A percentile compares a stretch with the other conserved stretches of the same genome.
Conservation (phyloP, 2,329 filamentous ascomycete species). For the Nannizzia gypsea region DNA sequence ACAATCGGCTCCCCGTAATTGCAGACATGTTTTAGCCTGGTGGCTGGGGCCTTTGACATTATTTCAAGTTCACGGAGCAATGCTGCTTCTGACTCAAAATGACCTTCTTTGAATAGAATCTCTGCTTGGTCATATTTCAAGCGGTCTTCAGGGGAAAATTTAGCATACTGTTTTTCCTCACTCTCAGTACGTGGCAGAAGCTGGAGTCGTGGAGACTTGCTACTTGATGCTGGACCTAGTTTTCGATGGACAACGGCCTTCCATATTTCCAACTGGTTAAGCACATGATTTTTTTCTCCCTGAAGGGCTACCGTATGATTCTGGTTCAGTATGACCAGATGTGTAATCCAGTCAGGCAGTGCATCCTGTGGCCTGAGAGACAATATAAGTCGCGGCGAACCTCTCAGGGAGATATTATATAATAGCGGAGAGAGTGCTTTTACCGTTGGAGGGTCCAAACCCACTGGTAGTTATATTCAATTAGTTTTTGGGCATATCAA, state of each 20-base stretch:
- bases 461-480: conserved; percentile 49
- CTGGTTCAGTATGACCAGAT: conserved; percentile 60
- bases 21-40: not conserved
- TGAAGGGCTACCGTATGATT: conserved; percentile 54
- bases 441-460: conserved; percentile 75
- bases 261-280: conserved; percentile 30
- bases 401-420: conserved; percentile 52
- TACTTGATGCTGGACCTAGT: conserved; percentile 15
- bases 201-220: conserved; percentile 19
- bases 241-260: conserved; percentile 13
- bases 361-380: conserved; percentile 74
- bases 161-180: conserved; percentile 7
- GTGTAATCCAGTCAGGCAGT: conserved; percentile 81
- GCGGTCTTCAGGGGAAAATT: conserved; percentile 10
- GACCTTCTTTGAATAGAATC: conserved; percentile 7
- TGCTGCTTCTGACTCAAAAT: conserved; percentile 13
- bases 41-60: not conserved
- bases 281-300: conserved; percentile 53
- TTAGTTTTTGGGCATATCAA: conserved; percentile 11
- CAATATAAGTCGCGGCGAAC: conserved; percentile 61
- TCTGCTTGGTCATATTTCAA: conserved; percentile 9
- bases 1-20: conserved; percentile 57
- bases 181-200: conserved; percentile 16
- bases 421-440: conserved; percentile 60
- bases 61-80: conserved; percentile 11